Evolutionary conservation across 257 asterid species (phyloP).

Genomic region (Coffea canephora): DNA sequence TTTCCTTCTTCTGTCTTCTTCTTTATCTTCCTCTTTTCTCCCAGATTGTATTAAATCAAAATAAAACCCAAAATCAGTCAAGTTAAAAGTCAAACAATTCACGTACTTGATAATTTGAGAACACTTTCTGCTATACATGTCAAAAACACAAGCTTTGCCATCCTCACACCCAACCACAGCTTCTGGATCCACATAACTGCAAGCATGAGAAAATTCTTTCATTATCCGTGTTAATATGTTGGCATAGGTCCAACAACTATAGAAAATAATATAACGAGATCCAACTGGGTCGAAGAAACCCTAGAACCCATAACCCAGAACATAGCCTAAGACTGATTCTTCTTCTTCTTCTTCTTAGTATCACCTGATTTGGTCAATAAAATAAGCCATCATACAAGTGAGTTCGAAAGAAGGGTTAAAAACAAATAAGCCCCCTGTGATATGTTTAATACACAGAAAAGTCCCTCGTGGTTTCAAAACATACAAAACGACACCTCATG

Average conservation of each 20-base stretch:
- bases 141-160: conserved; percentile 87
- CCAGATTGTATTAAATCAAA: background rate
- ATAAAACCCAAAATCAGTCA: background rate
- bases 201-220: conserved; percentile 12
- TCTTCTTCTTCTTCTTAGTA: too few relatives aligned
- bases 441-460: too few relatives aligned
- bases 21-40: background rate
- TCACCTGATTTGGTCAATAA: too few relatives aligned
- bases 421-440: too few relatives aligned
- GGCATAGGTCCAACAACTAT: background rate
- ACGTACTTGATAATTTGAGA: conserved; percentile 79
- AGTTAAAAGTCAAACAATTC: background rate
- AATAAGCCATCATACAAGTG: too few relatives aligned
- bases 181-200: conserved; percentile 88
- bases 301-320: too few relatives aligned
- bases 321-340: too few relatives aligned
- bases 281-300: too few relatives aligned
- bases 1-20: background rate
- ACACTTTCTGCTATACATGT: conserved; percentile 88
- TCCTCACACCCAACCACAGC: conserved; percentile 94
- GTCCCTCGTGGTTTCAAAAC: too few relatives aligned
- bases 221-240: background rate
- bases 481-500: too few relatives aligned
- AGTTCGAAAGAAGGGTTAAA: too few relatives aligned
- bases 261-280: background rate